A percentile compares a stretch with the other conserved stretches of the same genome.
Evolutionary conservation across 1,284 basidiomycete species (phyloP).

Genomic region (Cryptococcus sp.): DNA sequence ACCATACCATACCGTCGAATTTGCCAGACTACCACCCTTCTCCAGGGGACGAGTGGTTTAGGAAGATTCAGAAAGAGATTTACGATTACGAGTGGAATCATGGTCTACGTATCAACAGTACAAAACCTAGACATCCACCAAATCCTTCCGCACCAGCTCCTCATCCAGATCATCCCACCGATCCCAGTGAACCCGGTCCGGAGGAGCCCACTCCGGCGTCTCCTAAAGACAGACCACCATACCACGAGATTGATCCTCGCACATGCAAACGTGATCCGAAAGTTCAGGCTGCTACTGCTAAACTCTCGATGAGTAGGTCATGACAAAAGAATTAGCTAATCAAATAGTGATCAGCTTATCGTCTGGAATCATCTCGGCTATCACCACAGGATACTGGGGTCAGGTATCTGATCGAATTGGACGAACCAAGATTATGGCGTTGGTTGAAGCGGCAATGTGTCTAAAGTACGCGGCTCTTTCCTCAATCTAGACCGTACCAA

Average conservation of each 20-base stretch:
- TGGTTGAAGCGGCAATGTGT: slow-evolving; percentile 66
- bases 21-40: slow-evolving; percentile 4
- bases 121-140: background rate
- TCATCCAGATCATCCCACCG: background rate
- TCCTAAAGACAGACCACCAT: slow-evolving; percentile 3
- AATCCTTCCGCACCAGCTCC: background rate
- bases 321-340: too few species aligned
- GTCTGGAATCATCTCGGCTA: slow-evolving; percentile 73
- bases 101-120: background rate
- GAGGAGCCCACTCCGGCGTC: background rate
- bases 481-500: background rate
- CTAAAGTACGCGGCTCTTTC: slow-evolving; percentile 57
- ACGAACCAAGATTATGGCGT: slow-evolving; percentile 67
- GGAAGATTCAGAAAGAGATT: slow-evolving; percentile 34
- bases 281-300: slow-evolving; percentile 67
- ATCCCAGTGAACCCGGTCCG: background rate
- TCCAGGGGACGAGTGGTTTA: slow-evolving; percentile 44
- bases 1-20: background rate
- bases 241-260: slow-evolving; percentile 42
- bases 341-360: slow-evolving; percentile 60
- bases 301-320: slow-evolving; percentile 58
- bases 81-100: slow-evolving; percentile 22
- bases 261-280: slow-evolving; percentile 65
- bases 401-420: slow-evolving; percentile 73
- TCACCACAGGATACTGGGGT: slow-evolving; percentile 87